Evolutionary conservation across 768 basidiomycete species (phyloP), one percentile per base, ranked within the genome.

Genomic region (Pholiota molesta): DNA sequence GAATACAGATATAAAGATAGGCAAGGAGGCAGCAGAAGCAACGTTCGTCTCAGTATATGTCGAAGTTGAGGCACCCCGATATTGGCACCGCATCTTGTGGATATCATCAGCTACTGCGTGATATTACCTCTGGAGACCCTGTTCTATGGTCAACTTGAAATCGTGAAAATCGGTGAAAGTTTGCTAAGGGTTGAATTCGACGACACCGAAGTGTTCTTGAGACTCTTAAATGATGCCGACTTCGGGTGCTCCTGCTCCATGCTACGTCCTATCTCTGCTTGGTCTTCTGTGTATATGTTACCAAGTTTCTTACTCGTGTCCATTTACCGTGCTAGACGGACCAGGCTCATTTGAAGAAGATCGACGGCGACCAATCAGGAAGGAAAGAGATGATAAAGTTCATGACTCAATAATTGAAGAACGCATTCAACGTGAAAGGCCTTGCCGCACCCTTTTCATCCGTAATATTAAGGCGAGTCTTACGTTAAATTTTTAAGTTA

Each of bases 361-460:
- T 68, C 78, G 76, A 66, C 75, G 75, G 60, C 87, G 85, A 60
- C 79, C 78, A 59, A 68, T 79, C 52, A 88, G 89, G 67, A 90
- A 90, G 73, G 90, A 92, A 75, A 85, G 86, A 78, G 91, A 94
- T 76, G 93, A 93, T 79, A 93, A 94, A 77, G 86, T 91, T 45
- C 94, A 94, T 82, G 90, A 91, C 70, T 90, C 91, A 40, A 89
- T 95, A 65, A 95, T 97, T 78, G 94, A 95, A 82, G 92, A 96
- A 73, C 89, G 97, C 64, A 92, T 95, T 67, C 89, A 94, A 73
- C 88, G 92, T 65, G 97, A 99, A 80, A 83, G 95, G 67, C 95
- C 95, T 1, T 98, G 97, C 76, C 86, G 97, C 57, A 98, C 95
- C 3, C 79, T 99, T 35, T 99, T 99, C 72, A 95, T 99, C 66